Percentiles rank a stretch among this genome's conserved stretches.
Conservation (phyloP, 257 asterid species). For the Coffea canephora region DNA sequence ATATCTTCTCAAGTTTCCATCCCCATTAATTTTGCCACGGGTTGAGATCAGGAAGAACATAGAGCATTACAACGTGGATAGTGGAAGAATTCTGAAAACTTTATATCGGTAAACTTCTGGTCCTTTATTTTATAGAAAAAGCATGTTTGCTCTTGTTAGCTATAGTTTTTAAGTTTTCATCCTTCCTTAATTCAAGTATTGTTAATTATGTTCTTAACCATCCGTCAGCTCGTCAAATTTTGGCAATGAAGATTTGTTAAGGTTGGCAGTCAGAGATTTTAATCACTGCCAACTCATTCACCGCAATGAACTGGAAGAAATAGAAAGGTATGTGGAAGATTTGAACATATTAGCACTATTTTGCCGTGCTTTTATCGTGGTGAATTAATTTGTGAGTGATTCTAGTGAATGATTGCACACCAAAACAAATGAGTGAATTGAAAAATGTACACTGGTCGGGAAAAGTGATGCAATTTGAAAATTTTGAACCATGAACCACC, state of each 20-base stretch:
- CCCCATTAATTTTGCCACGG: constrained; percentile 56
- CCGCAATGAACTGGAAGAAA: constrained; percentile 61
- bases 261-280: constrained; percentile 68
- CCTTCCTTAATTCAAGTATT: too few species aligned
- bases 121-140: not conserved
- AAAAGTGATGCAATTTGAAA: too few species aligned
- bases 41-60: constrained; percentile 52
- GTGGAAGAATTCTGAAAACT: constrained; percentile 63
- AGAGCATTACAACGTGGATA: constrained; percentile 53
- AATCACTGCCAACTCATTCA: constrained; percentile 64
- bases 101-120: constrained; percentile 58
- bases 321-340: constrained; percentile 54
- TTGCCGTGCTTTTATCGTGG: too few species aligned
- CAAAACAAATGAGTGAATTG: too few species aligned
- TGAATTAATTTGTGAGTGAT: too few species aligned
- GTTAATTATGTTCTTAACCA: not conserved
- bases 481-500: too few species aligned
- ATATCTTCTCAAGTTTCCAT: constrained; percentile 56
- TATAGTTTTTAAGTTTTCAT: too few species aligned
- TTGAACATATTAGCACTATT: not conserved
- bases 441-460: too few species aligned
- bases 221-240: constrained; percentile 59
- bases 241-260: constrained; percentile 60
- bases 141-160: not conserved
- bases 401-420: too few species aligned